phyloP scores from a whole-genome alignment of 306 rosid species.

The Medicago ruthenica region DNA sequence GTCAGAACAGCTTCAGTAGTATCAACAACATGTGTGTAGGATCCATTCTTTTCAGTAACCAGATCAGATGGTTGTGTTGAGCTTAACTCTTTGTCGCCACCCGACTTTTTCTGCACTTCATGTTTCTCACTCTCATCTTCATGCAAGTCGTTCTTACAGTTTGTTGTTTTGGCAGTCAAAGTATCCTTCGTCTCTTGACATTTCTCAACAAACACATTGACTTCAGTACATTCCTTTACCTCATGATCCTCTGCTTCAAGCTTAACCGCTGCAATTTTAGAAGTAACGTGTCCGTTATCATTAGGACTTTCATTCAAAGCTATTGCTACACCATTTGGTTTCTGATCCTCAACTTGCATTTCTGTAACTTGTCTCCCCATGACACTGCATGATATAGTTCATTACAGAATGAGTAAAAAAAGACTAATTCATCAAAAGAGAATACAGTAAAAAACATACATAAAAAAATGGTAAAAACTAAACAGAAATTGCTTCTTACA shows the following conservation, averaged over 20 bases:
- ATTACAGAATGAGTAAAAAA: slow-evolving; percentile 29
- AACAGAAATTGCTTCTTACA: neutral
- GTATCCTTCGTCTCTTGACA: slow-evolving; percentile 53
- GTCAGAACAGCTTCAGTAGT: slow-evolving; percentile 51
- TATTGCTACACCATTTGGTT: slow-evolving; percentile 51
- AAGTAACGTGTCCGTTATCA: slow-evolving; percentile 52
- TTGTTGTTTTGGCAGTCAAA: slow-evolving; percentile 56
- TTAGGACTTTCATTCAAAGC: slow-evolving; percentile 51
- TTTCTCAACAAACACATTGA: slow-evolving; percentile 51
- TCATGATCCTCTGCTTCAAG: slow-evolving; percentile 59
- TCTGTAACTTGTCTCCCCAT: slow-evolving; percentile 92
- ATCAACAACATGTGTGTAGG: slow-evolving; percentile 46
- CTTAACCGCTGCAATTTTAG: slow-evolving; percentile 53
- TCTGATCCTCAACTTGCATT: slow-evolving; percentile 53
- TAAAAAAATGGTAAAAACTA: slow-evolving; percentile 15
- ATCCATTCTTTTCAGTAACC: slow-evolving; percentile 53
- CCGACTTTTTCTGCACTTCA: slow-evolving; percentile 45
- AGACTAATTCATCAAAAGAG: neutral
- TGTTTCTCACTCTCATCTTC: slow-evolving; percentile 58
- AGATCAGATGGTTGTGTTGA: slow-evolving; percentile 54
- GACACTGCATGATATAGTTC: slow-evolving; percentile 56
- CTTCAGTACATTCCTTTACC: slow-evolving; percentile 62
- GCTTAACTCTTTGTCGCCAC: slow-evolving; percentile 47
- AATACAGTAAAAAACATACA: slow-evolving; percentile 2
- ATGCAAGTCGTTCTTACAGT: slow-evolving; percentile 45